These are phyloP conservation scores for Apiospora malaysiana DNA, from an alignment of 2,329 filamentous ascomycete species.

Conservation along the genomic window DNA sequence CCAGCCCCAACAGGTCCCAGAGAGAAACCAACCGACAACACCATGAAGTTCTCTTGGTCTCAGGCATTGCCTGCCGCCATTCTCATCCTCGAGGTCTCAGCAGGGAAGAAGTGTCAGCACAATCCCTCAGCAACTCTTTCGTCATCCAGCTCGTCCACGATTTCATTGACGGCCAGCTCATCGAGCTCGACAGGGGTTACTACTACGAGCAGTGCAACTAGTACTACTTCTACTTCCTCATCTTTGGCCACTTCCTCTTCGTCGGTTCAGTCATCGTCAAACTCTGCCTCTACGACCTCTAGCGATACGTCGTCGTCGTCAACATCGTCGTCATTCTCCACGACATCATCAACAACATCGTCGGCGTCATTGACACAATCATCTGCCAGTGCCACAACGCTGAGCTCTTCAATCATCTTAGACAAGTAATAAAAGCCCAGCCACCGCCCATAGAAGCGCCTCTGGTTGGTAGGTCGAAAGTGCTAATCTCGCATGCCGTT, in stretches of 20 bases:
- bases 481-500: background rate
- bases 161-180: background rate
- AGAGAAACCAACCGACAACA: background rate
- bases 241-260: background rate
- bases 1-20: background rate
- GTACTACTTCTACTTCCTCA: background rate
- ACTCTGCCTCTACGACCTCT: background rate
- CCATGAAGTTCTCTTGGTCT: background rate
- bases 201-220: background rate
- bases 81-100: background rate
- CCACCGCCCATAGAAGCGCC: background rate
- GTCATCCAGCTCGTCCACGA: background rate
- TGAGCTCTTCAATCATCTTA: background rate
- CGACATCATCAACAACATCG: background rate
- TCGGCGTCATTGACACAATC: background rate
- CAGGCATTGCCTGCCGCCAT: background rate
- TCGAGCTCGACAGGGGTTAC: background rate
- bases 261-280: background rate
- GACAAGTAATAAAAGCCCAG: background rate
- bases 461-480: too few species aligned
- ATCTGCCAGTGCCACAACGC: background rate
- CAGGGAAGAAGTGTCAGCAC: background rate
- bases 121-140: background rate
- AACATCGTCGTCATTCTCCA: background rate
- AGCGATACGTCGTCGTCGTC: background rate